These are phyloP conservation scores for Phaffia rhodozyma DNA, from an alignment of 1,284 basidiomycete genomes.

Conservation along the genomic window DNA sequence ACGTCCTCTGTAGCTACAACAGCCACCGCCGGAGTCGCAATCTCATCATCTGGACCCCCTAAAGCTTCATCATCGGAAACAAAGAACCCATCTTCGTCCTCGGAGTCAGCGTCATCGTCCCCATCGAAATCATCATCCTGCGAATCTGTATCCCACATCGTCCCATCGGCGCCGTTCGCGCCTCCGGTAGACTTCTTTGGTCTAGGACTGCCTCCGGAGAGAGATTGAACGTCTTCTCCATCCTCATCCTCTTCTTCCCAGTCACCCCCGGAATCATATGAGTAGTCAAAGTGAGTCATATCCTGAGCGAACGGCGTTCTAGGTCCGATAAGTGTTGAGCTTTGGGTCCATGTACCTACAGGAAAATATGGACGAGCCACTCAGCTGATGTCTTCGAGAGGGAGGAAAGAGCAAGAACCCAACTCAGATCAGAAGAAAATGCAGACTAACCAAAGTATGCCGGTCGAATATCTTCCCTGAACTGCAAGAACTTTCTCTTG, in stretches of 20 bases:
- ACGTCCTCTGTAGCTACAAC: slow-evolving; percentile 36
- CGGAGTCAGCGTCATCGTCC: slow-evolving; percentile 40
- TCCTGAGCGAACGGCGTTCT: slow-evolving; percentile 63
- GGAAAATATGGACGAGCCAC: background rate
- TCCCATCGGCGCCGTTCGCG: slow-evolving; percentile 46
- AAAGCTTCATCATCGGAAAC: slow-evolving; percentile 58
- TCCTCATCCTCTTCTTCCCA: slow-evolving; percentile 64
- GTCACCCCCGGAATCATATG: slow-evolving; percentile 71
- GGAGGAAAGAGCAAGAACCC: background rate
- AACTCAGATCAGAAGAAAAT: background rate
- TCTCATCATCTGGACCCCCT: slow-evolving; percentile 32
- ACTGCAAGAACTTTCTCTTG: slow-evolving; percentile 61
- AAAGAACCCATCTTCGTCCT: slow-evolving; percentile 64
- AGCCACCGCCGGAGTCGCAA: slow-evolving; percentile 33
- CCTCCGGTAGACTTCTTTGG: slow-evolving; percentile 21
- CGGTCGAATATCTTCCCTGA: slow-evolving; percentile 60
- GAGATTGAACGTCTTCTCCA: slow-evolving; percentile 49
- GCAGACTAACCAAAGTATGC: slow-evolving; percentile 54
- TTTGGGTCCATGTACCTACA: slow-evolving; percentile 59
- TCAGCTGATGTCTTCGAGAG: background rate
- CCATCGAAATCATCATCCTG: slow-evolving; percentile 40
- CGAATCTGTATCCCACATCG: slow-evolving; percentile 43
- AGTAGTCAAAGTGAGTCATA: slow-evolving; percentile 57
- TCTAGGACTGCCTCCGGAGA: slow-evolving; percentile 21
- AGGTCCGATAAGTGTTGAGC: slow-evolving; percentile 54